A percentile compares a stretch with the other conserved stretches of the same genome.
Evolutionary conservation across 2,329 filamentous ascomycete species (phyloP).

Genomic region (Fusarium sp.): DNA sequence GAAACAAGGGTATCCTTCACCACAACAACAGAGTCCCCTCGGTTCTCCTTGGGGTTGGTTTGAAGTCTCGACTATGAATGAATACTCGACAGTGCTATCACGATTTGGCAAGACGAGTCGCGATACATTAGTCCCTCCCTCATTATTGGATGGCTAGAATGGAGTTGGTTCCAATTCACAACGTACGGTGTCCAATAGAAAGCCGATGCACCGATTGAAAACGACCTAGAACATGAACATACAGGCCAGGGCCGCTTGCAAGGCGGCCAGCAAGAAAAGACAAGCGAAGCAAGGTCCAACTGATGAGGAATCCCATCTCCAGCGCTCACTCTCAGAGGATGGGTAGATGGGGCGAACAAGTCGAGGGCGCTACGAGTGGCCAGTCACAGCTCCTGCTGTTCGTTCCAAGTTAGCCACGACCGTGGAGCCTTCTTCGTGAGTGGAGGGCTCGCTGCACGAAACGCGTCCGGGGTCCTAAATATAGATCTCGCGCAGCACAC

Average conservation of each 20-base stretch:
- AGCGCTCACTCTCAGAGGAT: slow-evolving; percentile 23
- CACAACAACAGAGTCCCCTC: too few relatives aligned
- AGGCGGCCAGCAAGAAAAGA: slow-evolving; percentile 7
- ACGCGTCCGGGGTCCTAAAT: slow-evolving; percentile 53
- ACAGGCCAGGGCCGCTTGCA: slow-evolving; percentile 18
- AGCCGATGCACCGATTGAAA: slow-evolving; percentile 2
- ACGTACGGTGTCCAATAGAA: slow-evolving; percentile 36
- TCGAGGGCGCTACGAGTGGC: slow-evolving; percentile 43
- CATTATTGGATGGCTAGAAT: slow-evolving; percentile 18
- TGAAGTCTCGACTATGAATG: too few relatives aligned
- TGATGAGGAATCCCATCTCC: slow-evolving; percentile 24
- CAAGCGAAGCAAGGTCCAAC: slow-evolving; percentile 15
- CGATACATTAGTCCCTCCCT: slow-evolving; percentile 25
- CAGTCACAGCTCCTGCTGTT: slow-evolving; percentile 42
- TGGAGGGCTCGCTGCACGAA: slow-evolving; percentile 48
- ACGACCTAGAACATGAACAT: slow-evolving; percentile 18
- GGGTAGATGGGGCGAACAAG: slow-evolving; percentile 32
- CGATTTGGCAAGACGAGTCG: slow-evolving; percentile 10
- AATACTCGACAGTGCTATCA: slow-evolving; percentile 1
- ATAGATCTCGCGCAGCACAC: slow-evolving; percentile 49
- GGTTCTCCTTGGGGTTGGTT: too few relatives aligned
- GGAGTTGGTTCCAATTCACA: neutral
- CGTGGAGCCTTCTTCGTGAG: slow-evolving; percentile 38
- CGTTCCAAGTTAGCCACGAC: slow-evolving; percentile 44
- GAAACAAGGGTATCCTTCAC: too few relatives aligned